A percentile compares a stretch with the other conserved stretches of the same genome.
Conservation (phyloP, 106 monocot genomes). For the Cymbidium sinense region DNA sequence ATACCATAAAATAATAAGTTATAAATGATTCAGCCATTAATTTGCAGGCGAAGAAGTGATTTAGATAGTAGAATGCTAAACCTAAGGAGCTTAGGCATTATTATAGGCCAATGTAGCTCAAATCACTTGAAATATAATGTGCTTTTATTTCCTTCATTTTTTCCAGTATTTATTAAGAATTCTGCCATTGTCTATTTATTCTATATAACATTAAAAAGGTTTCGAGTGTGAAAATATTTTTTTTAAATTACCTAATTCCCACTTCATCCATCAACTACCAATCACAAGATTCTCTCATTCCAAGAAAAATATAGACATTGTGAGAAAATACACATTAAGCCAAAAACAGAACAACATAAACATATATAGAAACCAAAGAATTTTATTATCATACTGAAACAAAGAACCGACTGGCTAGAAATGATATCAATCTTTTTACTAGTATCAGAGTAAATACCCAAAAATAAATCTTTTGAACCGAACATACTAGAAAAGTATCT, state of each 20-base stretch:
- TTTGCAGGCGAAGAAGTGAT: no score
- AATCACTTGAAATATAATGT: conserved; percentile 59
- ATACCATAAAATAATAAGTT: conserved; percentile 11
- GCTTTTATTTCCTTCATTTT: conserved; percentile 51
- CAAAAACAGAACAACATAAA: not conserved
- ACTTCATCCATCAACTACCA: no score
- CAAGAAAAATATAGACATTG: no score
- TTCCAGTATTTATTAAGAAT: conserved; percentile 18
- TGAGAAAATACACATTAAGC: not conserved
- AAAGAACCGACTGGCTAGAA: not conserved
- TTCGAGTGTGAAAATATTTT: not conserved
- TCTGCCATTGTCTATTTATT: no score
- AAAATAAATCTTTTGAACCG: not conserved
- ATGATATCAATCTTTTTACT: not conserved
- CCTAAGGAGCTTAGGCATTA: no score
- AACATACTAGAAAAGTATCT: not conserved
- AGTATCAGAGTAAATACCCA: no score
- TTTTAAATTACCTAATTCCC: no score
- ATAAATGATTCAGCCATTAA: no score
- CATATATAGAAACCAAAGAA: not conserved
- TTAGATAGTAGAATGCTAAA: no score
- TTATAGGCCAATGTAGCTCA: conserved; percentile 48
- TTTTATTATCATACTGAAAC: conserved; percentile 2
- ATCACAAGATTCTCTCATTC: no score
- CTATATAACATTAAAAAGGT: no score